Evolutionary conservation across 306 rosid species (phyloP), one percentile per base, ranked within the genome.

Genomic region (Acacia acuminata): DNA sequence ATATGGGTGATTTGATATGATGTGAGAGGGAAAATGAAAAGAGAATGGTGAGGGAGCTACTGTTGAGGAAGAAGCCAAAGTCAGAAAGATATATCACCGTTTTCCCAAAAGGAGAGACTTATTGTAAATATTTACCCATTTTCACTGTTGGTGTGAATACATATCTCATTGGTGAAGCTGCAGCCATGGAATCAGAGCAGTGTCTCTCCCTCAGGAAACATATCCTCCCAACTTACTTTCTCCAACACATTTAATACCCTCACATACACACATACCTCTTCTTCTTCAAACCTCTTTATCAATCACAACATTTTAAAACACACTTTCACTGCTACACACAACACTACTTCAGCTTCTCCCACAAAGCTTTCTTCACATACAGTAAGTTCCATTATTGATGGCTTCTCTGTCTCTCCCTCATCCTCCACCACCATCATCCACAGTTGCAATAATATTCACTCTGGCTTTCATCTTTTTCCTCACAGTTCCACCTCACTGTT

Each of bases 131-230:
- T 1, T 7, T 7, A 34, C 65, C 65, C 70, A 66, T 84, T 79
- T 66, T 77, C 80, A 85, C 76, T 71, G 80, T 75, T 77, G 75
- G 76, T 5, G 53, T 69, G 58, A 80, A 77, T 70, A 48, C 70
- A 25, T 0, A 63, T 14, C 30, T 63, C 69, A 86, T 84, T 86
- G 95, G 89, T 42, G 75, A 72, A 38, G 76, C 8, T 38, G 53
- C 75, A 68, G 70, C 80, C 79, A 81, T 85, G 80, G 71, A 87
- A 71, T 40, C 92, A 83, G 87, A 68, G n/a, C 84, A 53, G 30
- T 92, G 97, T 90, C 91, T 82, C 82, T 79, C 77, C 53, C 24
- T 71, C 58, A 83, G 87, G 90, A 88, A 90, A 87, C 97, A 90
- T 7, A 75, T 77, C 51, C 77, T 82, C 90, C 60, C 60, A 4